These are phyloP conservation scores for Aspergillus unguis DNA, from an alignment of 2,329 filamentous ascomycete genomes.

Conservation along the genomic window DNA sequence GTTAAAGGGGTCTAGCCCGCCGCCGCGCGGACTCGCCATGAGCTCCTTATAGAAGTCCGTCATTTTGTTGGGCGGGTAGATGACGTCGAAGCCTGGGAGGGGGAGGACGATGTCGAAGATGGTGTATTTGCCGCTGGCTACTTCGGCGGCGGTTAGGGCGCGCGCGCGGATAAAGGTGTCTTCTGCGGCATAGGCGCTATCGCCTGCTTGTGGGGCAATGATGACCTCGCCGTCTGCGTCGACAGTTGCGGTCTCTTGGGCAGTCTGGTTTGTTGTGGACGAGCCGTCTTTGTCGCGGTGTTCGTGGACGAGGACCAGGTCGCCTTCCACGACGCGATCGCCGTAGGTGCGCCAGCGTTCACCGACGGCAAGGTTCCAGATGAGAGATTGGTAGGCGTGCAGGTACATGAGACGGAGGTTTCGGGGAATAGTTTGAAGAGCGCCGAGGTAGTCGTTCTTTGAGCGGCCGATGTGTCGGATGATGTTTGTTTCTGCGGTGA, in stretches of 20 bases:
- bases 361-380: slow-evolving; percentile 87
- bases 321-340: slow-evolving; percentile 71
- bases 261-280: background rate
- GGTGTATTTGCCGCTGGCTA: slow-evolving; percentile 67
- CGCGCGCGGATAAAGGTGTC: slow-evolving; percentile 67
- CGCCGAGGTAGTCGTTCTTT: slow-evolving; percentile 71
- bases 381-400: slow-evolving; percentile 89
- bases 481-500: slow-evolving; percentile 73
- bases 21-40: slow-evolving; percentile 77
- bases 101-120: slow-evolving; percentile 90
- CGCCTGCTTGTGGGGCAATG: slow-evolving; percentile 57
- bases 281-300: slow-evolving; percentile 49
- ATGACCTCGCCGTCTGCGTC: slow-evolving; percentile 65
- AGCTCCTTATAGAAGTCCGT: slow-evolving; percentile 81
- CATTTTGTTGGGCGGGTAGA: slow-evolving; percentile 80
- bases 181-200: slow-evolving; percentile 53
- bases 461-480: slow-evolving; percentile 67
- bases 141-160: slow-evolving; percentile 72
- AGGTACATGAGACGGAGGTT: slow-evolving; percentile 90
- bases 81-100: slow-evolving; percentile 83
- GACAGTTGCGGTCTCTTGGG: slow-evolving; percentile 38
- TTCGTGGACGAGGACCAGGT: slow-evolving; percentile 69
- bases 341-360: slow-evolving; percentile 77
- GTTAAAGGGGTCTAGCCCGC: slow-evolving; percentile 72
- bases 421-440: slow-evolving; percentile 73